Base-by-base conservation (phyloP, 345 rosid genomes). In the Eutrema japonicum region DNA sequence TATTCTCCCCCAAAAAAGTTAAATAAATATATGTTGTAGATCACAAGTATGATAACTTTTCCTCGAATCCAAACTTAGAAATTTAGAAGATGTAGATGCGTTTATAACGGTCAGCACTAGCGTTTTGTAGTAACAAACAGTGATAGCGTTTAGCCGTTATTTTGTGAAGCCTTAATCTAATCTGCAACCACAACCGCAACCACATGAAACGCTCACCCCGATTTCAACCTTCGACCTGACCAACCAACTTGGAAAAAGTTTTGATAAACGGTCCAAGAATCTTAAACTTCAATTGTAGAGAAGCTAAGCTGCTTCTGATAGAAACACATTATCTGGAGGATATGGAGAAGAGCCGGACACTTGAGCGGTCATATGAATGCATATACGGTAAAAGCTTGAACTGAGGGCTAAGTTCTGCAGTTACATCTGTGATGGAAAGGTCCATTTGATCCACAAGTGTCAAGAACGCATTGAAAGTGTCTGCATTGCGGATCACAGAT, bases 401-500 rank as follows among this genome's bases (percentile, higher is more conserved):
- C 38, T 0, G 65, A 76, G 89, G 89, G 75, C 32, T 82, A 27
- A 64, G 42, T 13, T 80, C 77, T 66, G 66, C 63, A 0, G 96
- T 89, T 47, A 88, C 8, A 68, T 93, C 96, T 30, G 49, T 26
- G 43, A 88, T 40, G 4, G 56, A 61, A 53, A 89, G 92, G 50
- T 79, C 71, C 56, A 91, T 85, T 71, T 80, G 66, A 30, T 77
- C 80, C 46, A 84, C 85, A 14, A 87, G 76, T 54, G 73, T 71
- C 41, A 89, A 84, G 74, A 91, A 89, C 36, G 43, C 78, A 57
- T 74, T 72, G 70, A 93, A 91, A 30, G 95, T 93, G 50, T 84
- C 82, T 22, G 54, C 66, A 41, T 84, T 91, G 64, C 97, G 92
- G 66, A 93, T 85, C n/a, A 89, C 95, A 0, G 85, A 83, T 6